phyloP scores from a whole-genome alignment of 2,329 filamentous ascomycete species.

The Colletotrichum sp. region DNA sequence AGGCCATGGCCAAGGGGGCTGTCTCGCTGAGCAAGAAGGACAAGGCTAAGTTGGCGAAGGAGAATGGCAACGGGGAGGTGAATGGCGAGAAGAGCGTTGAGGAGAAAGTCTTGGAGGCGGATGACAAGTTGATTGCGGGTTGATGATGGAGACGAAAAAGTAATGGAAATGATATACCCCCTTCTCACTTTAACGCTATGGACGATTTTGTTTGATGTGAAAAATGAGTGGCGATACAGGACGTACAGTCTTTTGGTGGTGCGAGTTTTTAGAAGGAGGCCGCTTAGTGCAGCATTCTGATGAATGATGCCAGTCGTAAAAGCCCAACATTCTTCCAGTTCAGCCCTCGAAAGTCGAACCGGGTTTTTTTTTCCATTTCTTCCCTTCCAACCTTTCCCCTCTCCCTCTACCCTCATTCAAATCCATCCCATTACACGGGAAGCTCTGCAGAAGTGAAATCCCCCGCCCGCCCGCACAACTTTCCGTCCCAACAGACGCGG shows the following conservation, averaged over 20 bases:
- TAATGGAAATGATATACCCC: neutral
- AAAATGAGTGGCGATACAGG: no score
- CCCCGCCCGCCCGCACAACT: no score
- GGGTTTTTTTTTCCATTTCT: neutral
- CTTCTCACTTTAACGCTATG: neutral
- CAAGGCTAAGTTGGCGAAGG: conserved; percentile 46
- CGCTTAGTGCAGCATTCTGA: neutral
- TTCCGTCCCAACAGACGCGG: no score
- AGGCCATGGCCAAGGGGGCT: conserved; percentile 83
- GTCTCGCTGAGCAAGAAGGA: conserved; percentile 77
- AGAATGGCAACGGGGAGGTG: conserved; percentile 29
- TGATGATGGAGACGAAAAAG: neutral
- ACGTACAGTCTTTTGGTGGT: no score
- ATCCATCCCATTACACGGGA: neutral
- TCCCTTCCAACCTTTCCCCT: no score
- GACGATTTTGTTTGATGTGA: neutral
- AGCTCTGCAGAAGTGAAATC: neutral
- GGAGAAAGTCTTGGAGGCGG: conserved; percentile 17
- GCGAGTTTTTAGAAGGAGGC: neutral
- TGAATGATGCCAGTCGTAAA: neutral
- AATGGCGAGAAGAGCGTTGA: conserved; percentile 2
- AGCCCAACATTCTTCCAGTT: neutral
- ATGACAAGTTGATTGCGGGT: conserved; percentile 22
- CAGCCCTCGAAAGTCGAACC: neutral
- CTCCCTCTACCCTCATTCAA: neutral